A percentile compares a stretch with the other conserved stretches of the same genome.
These are phyloP conservation scores for Acanthamoeba divionensis DNA, from an alignment of 208 protist genomes.

Conservation along the genomic window DNA sequence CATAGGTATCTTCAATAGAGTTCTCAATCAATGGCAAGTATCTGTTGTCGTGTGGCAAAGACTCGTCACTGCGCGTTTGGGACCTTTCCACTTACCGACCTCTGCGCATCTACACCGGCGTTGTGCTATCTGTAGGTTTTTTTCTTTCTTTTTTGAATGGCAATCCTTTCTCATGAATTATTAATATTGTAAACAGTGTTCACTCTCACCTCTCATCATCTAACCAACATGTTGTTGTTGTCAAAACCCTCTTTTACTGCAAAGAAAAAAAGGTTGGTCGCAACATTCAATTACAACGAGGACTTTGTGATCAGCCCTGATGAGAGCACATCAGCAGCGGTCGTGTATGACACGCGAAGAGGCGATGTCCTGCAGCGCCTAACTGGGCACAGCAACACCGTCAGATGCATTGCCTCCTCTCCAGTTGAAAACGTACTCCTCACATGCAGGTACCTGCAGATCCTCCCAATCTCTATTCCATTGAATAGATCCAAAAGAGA, in stretches of 20 bases:
- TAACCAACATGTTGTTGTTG: background rate
- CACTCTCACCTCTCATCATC: too few species aligned
- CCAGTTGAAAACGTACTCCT: background rate
- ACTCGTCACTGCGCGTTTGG: background rate
- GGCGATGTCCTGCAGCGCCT: background rate
- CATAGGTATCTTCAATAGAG: background rate
- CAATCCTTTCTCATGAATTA: too few species aligned
- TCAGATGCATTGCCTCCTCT: background rate
- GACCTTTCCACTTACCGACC: background rate
- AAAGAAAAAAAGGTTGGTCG: background rate
- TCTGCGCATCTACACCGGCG: background rate
- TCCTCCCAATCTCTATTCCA: too few species aligned
- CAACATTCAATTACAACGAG: background rate
- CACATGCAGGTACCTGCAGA: too few species aligned
- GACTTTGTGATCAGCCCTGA: background rate
- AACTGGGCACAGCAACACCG: background rate
- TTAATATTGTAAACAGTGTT: too few species aligned
- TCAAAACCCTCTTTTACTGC: too few species aligned
- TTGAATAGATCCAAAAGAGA: too few species aligned
- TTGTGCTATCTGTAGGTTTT: background rate
- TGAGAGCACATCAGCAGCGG: background rate
- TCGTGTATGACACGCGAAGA: background rate
- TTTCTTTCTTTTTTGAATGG: background rate
- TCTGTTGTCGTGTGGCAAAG: background rate
- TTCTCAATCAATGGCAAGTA: background rate